These are phyloP conservation scores for Acanthamoeba healyi DNA, from an alignment of 208 protist species.

Conservation along the genomic window DNA sequence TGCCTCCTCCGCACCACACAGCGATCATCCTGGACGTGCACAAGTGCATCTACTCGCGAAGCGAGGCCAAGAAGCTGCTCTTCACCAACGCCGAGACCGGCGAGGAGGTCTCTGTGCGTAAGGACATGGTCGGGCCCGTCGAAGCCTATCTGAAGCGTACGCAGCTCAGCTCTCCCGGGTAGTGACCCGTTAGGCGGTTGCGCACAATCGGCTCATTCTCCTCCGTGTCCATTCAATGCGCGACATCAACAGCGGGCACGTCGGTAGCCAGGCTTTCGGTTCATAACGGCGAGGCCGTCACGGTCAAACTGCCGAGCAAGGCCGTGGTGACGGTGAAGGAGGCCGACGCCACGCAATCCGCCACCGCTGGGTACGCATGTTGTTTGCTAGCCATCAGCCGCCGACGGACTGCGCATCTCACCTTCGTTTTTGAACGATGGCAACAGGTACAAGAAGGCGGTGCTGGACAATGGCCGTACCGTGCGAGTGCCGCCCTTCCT, in stretches of 20 bases:
- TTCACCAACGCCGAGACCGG: slow-evolving; percentile 14
- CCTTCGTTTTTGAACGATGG: neutral
- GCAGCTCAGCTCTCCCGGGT: neutral
- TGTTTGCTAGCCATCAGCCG: neutral
- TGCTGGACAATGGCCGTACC: slow-evolving; percentile 47
- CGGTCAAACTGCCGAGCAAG: slow-evolving; percentile 12
- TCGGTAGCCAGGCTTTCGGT: slow-evolving; percentile 14
- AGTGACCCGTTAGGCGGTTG: too few relatives aligned
- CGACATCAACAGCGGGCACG: neutral
- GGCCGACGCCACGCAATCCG: neutral
- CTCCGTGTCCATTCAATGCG: neutral
- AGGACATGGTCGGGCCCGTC: neutral
- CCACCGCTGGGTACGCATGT: neutral
- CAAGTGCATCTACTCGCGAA: slow-evolving; percentile 1
- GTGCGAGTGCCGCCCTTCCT: neutral
- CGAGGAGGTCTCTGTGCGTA: slow-evolving; percentile 13
- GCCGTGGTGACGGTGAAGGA: slow-evolving; percentile 46
- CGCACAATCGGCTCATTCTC: neutral
- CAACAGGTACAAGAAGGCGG: slow-evolving; percentile 30
- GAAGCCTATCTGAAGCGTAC: slow-evolving; percentile 34
- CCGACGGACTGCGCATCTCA: neutral
- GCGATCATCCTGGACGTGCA: slow-evolving; percentile 28
- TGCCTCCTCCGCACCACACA: too few relatives aligned
- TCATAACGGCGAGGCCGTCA: slow-evolving; percentile 16
- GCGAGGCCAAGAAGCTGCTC: slow-evolving; percentile 29